Percentiles rank a stretch among this genome's conserved stretches.
Evolutionary conservation across 768 basidiomycete species (phyloP).

Genomic region (Sarcodon sp.): DNA sequence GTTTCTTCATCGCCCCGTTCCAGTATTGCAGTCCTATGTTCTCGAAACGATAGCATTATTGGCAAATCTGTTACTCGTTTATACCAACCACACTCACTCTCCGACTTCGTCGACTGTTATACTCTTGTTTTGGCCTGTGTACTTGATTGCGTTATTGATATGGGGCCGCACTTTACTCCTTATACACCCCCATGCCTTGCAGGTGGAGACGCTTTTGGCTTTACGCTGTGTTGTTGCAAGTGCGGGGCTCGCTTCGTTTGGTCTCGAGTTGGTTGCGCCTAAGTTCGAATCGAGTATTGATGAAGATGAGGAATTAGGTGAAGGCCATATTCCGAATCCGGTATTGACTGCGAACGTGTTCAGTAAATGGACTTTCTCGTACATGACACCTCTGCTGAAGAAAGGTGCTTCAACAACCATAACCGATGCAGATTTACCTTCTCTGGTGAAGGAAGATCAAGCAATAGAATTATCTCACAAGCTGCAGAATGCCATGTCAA

Average conservation of each 20-base stretch:
- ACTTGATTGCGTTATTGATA: constrained; percentile 32
- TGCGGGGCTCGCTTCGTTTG: constrained; percentile 42
- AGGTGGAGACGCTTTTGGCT: constrained; percentile 17
- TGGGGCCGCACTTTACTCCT: constrained; percentile 46
- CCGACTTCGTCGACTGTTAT: constrained; percentile 59
- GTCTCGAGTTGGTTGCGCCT: constrained; percentile 59
- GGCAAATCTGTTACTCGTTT: constrained; percentile 37
- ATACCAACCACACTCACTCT: constrained; percentile 57
- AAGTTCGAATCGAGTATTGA: constrained; percentile 24
- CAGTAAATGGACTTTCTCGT: constrained; percentile 72
- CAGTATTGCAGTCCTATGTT: constrained; percentile 36
- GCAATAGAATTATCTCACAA: constrained; percentile 52
- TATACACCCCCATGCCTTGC: constrained; percentile 1
- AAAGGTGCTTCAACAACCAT: constrained; percentile 56
- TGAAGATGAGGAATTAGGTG: constrained; percentile 24
- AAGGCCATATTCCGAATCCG: constrained; percentile 63
- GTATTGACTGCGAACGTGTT: constrained; percentile 68
- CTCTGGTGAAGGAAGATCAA: constrained; percentile 54
- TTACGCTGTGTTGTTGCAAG: constrained; percentile 29
- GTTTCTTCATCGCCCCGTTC: constrained; percentile 20
- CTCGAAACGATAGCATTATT: constrained; percentile 46
- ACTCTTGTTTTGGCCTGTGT: constrained; percentile 76
- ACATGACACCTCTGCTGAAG: constrained; percentile 74
- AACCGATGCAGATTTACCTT: constrained; percentile 78
- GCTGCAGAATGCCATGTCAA: constrained; percentile 47